These are phyloP conservation scores for Phycomyces blakesleeanus DNA, from an alignment of 192 early-diverging fungal genomes.

Conservation along the genomic window DNA sequence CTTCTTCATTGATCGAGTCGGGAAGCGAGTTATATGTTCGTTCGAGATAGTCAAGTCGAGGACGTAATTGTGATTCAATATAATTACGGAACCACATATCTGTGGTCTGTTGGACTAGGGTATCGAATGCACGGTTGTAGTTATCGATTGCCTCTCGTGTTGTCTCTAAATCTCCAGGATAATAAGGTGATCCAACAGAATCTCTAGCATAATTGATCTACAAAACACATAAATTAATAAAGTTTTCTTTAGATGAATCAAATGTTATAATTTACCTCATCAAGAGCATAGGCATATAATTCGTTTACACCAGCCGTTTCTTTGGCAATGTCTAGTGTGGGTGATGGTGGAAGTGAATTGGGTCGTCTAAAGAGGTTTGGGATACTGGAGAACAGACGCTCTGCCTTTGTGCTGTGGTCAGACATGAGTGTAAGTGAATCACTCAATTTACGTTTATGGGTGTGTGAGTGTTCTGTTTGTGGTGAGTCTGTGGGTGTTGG, in stretches of 20 bases:
- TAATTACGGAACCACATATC: not conserved
- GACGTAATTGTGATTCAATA: not conserved
- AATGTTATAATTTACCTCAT: conserved; percentile 1
- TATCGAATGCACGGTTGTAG: conserved; percentile 24
- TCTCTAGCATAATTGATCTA: conserved; percentile 34
- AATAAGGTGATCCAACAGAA: conserved; percentile 39
- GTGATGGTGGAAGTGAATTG: conserved; percentile 6
- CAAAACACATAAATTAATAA: not conserved
- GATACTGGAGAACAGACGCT: not conserved
- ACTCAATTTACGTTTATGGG: not conserved
- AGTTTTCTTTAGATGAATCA: not conserved
- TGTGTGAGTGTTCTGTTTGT: too few species aligned
- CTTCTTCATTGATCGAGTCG: not conserved
- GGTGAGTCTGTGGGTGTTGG: too few species aligned
- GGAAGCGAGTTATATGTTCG: not conserved
- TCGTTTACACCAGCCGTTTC: conserved; percentile 7
- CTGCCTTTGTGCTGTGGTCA: not conserved
- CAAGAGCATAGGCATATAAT: conserved; percentile 8
- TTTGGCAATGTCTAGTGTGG: conserved; percentile 4
- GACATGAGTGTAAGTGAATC: not conserved
- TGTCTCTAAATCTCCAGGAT: conserved; percentile 37
- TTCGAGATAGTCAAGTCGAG: not conserved
- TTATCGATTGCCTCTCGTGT: conserved; percentile 33
- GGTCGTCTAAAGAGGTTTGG: conserved; percentile 7
- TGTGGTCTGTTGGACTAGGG: conserved; percentile 4